A percentile compares a stretch with the other conserved stretches of the same genome.
Conservation (phyloP, 2,329 filamentous ascomycete genomes). For the Penicillium palitans region DNA sequence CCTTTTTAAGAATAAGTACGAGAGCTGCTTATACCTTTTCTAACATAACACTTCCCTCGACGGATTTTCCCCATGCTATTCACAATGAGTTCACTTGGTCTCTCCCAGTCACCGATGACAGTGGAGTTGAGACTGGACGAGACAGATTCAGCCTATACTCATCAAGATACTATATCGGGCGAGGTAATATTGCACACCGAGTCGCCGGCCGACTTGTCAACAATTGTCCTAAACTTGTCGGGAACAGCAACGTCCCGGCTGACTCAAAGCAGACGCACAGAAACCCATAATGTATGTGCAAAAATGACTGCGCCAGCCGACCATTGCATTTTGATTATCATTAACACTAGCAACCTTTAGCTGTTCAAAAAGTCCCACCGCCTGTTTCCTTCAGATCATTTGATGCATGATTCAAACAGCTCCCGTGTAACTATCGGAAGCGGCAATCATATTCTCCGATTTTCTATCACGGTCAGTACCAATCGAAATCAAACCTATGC, state of each 20-base stretch:
- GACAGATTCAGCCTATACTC: slow-evolving; percentile 9
- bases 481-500: neutral
- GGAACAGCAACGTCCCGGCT: slow-evolving; percentile 18
- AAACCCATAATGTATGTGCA: slow-evolving; percentile 17
- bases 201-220: slow-evolving; percentile 14
- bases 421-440: slow-evolving; percentile 8
- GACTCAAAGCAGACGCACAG: slow-evolving; percentile 5
- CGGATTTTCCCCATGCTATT: neutral
- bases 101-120: neutral
- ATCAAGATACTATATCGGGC: slow-evolving; percentile 17
- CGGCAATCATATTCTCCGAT: neutral
- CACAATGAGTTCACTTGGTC: neutral
- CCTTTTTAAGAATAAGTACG: neutral
- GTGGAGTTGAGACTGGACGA: slow-evolving; percentile 4
- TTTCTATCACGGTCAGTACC: slow-evolving; percentile 1
- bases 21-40: neutral
- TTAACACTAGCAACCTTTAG: neutral
- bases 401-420: neutral
- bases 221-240: slow-evolving; percentile 15
- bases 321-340: neutral
- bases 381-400: neutral
- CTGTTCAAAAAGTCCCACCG: neutral
- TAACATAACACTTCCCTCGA: neutral
- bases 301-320: neutral
- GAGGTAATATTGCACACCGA: slow-evolving; percentile 15